Percentiles rank a stretch among this genome's conserved stretches.
phyloP scores from a whole-genome alignment of 225 moss, liverwort and hornwort genomes.

The Bryum argenteum region DNA sequence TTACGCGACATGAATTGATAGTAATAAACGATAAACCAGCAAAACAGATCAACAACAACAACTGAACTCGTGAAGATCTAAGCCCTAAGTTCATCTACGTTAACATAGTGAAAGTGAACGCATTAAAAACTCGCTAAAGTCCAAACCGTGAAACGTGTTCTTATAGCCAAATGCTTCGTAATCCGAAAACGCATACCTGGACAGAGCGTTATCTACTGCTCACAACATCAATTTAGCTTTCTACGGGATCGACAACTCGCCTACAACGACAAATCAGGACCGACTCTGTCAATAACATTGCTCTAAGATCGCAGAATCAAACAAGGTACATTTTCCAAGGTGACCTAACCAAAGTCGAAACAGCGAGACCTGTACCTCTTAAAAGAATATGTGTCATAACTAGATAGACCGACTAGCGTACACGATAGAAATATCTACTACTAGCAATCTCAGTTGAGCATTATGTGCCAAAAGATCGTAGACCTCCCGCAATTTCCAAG shows the following conservation, averaged over 20 bases:
- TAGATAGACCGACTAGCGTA: too few relatives aligned
- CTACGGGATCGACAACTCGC: neutral
- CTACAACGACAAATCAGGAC: neutral
- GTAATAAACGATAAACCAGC: neutral
- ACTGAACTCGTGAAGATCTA: neutral
- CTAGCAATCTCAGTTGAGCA: too few relatives aligned
- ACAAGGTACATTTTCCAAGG: too few relatives aligned
- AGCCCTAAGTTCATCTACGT: conserved; percentile 20
- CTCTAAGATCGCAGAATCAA: too few relatives aligned
- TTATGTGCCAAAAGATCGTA: too few relatives aligned
- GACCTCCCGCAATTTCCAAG: too few relatives aligned
- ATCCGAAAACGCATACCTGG: conserved; percentile 17
- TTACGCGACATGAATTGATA: neutral
- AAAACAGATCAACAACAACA: neutral
- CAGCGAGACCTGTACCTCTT: too few relatives aligned
- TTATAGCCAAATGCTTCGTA: neutral
- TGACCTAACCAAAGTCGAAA: too few relatives aligned
- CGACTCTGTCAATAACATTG: too few relatives aligned
- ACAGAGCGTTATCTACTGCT: neutral
- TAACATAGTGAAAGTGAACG: neutral
- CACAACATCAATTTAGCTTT: neutral
- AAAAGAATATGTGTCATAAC: too few relatives aligned
- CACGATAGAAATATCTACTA: too few relatives aligned
- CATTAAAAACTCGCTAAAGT: neutral
- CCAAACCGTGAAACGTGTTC: conserved; percentile 3